phyloP scores from a whole-genome alignment of 768 basidiomycete genomes.

The Phlebiopsis gigantea region DNA sequence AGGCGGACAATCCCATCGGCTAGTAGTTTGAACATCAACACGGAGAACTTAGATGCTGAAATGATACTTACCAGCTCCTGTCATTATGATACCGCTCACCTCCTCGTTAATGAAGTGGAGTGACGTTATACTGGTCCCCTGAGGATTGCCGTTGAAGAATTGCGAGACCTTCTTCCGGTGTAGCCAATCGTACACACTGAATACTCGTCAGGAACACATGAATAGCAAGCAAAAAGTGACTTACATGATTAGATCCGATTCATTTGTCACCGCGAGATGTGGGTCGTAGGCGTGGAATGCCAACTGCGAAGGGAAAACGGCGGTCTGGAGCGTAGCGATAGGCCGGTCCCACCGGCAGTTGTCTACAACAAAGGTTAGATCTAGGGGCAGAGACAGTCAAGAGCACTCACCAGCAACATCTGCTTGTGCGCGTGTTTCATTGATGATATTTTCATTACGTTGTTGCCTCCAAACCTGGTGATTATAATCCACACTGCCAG shows the following conservation, averaged over 20 bases:
- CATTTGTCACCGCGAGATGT: constrained; percentile 82
- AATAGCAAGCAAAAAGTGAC: constrained; percentile 15
- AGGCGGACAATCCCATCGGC: constrained; percentile 91
- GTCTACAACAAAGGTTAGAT: constrained; percentile 33
- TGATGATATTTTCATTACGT: constrained; percentile 77
- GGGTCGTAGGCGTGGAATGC: constrained; percentile 91
- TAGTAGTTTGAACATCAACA: constrained; percentile 24
- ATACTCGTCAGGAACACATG: not conserved
- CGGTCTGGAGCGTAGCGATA: constrained; percentile 57
- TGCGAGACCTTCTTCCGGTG: constrained; percentile 68
- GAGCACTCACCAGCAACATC: constrained; percentile 64
- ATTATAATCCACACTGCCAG: constrained; percentile 90
- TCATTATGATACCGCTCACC: constrained; percentile 83
- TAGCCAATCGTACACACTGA: constrained; percentile 94
- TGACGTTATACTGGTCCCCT: constrained; percentile 79
- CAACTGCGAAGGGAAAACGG: constrained; percentile 65
- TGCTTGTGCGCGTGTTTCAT: constrained; percentile 65
- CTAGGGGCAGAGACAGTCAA: not conserved
- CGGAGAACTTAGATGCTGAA: not conserved
- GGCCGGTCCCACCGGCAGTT: constrained; percentile 66
- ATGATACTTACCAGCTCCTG: constrained; percentile 66
- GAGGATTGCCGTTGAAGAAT: constrained; percentile 87
- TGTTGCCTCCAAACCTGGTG: constrained; percentile 93
- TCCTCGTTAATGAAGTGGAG: constrained; percentile 95
- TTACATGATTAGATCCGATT: constrained; percentile 81